Percentiles rank a stretch among this genome's conserved stretches.
These are phyloP conservation scores for Sporopachydermia cereana DNA, from an alignment of 1,139 yeast species.

Conservation along the genomic window DNA sequence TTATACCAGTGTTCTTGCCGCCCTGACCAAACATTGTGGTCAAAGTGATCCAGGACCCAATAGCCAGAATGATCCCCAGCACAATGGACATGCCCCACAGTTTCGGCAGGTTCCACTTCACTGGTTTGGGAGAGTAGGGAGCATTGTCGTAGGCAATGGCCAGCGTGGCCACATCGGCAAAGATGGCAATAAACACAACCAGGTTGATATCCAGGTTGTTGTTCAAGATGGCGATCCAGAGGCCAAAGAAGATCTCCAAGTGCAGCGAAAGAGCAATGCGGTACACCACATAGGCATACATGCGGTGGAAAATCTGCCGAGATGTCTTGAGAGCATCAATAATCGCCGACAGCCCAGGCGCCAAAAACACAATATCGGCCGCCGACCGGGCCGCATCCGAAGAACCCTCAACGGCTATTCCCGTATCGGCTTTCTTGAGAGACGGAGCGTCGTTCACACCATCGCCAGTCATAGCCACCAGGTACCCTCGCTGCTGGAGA, in stretches of 20 bases:
- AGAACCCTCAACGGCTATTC: constrained; percentile 97
- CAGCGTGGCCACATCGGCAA: constrained; percentile 91
- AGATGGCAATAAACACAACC: constrained; percentile 88
- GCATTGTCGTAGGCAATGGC: constrained; percentile 95
- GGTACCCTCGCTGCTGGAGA: constrained; percentile 83
- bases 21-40: constrained; percentile 78
- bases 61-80: constrained; percentile 70
- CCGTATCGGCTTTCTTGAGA: constrained; percentile 91
- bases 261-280: constrained; percentile 90
- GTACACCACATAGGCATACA: constrained; percentile 93
- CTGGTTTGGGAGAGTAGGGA: constrained; percentile 83
- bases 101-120: constrained; percentile 92
- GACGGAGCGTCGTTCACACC: constrained; percentile 98
- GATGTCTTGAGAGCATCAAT: constrained; percentile 91
- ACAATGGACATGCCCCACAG: constrained; percentile 92
- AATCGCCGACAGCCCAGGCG: constrained; percentile 92
- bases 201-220: constrained; percentile 72
- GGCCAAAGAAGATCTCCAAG: constrained; percentile 84
- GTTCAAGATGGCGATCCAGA: constrained; percentile 90
- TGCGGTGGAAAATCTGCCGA: constrained; percentile 96
- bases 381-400: constrained; percentile 95
- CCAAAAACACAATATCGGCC: constrained; percentile 92
- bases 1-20: constrained; percentile 55
- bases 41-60: constrained; percentile 88
- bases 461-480: constrained; percentile 98